These are phyloP conservation scores for Ustanciosporium gigantosporum DNA, from an alignment of 1,284 basidiomycete species.

Conservation along the genomic window DNA sequence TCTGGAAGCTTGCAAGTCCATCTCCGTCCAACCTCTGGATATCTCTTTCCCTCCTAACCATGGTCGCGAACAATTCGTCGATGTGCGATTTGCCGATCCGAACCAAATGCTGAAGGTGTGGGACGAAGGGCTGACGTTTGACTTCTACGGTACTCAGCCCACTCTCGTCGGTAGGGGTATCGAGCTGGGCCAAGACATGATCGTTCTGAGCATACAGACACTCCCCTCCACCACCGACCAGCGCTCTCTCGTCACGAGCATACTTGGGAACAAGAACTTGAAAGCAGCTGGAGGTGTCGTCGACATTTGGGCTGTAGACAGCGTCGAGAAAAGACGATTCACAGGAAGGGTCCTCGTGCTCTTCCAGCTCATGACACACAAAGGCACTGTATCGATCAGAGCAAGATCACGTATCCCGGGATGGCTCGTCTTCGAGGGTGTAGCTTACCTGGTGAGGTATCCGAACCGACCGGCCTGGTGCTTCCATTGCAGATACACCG, in stretches of 20 bases:
- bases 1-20: constrained; percentile 18
- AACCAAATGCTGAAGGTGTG: constrained; percentile 19
- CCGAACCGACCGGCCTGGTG: constrained; percentile 22
- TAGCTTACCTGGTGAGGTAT: constrained; percentile 20
- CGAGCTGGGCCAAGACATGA: background rate
- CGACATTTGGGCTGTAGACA: constrained; percentile 17
- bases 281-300: constrained; percentile 6
- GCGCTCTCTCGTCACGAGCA: background rate
- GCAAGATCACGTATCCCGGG: constrained; percentile 14
- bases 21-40: constrained; percentile 15
- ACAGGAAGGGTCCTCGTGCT: constrained; percentile 22
- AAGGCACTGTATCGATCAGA: constrained; percentile 4
- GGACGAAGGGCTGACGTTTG: constrained; percentile 10
- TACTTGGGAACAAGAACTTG: constrained; percentile 2
- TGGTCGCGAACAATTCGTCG: constrained; percentile 5
- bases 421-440: constrained; percentile 9
- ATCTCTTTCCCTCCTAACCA: constrained; percentile 4
- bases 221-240: constrained; percentile 9
- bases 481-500: constrained; percentile 18
- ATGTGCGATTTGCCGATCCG: constrained; percentile 17
- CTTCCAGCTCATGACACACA: constrained; percentile 6
- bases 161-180: constrained; percentile 8
- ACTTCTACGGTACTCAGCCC: constrained; percentile 23
- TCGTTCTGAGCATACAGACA: constrained; percentile 17
- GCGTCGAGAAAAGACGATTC: constrained; percentile 1